Conservation (phyloP, 441 rosid genomes). For the Kokia cookei region DNA sequence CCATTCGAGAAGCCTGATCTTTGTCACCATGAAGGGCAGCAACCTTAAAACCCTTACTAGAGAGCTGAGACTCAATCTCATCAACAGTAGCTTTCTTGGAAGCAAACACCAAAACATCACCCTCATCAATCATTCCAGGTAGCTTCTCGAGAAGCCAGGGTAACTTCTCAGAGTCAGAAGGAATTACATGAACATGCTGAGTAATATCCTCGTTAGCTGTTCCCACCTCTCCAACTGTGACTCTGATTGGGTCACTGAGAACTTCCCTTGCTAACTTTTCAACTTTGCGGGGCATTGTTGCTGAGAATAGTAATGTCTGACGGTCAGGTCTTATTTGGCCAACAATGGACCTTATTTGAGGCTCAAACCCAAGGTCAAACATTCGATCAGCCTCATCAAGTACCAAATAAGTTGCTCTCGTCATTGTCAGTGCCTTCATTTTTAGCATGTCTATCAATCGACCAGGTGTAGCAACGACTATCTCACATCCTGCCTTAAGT, state of each 20-base stretch:
- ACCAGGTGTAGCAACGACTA: not conserved
- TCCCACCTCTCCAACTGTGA: not conserved
- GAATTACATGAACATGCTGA: not conserved
- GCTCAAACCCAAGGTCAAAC: constrained; percentile 1
- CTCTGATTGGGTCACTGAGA: not conserved
- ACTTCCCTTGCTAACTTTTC: not conserved
- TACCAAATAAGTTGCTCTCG: not conserved
- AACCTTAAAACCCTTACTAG: not conserved
- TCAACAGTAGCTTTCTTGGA: not conserved
- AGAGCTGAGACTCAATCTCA: not conserved
- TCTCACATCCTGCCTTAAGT: constrained; percentile 1
- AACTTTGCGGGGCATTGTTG: not conserved
- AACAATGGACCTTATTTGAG: not conserved
- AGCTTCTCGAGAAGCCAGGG: not conserved
- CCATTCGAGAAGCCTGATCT: constrained; percentile 1
- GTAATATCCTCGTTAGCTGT: not conserved
- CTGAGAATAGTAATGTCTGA: not conserved
- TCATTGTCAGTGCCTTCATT: not conserved
- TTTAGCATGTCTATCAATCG: not conserved
- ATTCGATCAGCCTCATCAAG: constrained; percentile 1
- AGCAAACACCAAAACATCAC: not conserved
- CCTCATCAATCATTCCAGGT: not conserved
- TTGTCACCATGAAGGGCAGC: not conserved
- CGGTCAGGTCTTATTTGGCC: constrained; percentile 2
- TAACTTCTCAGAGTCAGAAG: not conserved